phyloP scores from a whole-genome alignment of 306 rosid genomes.

The Citrullus mucosospermus region DNA sequence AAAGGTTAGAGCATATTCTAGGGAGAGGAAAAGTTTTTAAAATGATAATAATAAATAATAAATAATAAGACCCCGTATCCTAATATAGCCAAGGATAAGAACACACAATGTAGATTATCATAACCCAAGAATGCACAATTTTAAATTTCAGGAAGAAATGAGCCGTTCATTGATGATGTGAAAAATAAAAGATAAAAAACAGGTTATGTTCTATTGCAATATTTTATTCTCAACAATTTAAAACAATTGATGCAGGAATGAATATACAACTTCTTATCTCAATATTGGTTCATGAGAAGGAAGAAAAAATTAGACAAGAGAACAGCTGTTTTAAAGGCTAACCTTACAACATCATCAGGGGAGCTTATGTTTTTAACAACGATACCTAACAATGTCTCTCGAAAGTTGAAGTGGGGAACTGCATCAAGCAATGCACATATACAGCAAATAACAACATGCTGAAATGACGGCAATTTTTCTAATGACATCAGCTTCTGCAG shows the following conservation, averaged over 20 bases:
- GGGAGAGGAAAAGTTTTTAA: neutral
- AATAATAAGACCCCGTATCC: neutral
- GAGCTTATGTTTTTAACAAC: conserved; percentile 69
- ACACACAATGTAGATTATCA: neutral
- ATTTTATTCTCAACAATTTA: neutral
- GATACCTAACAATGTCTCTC: conserved; percentile 59
- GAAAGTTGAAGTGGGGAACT: conserved; percentile 79
- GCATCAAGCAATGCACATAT: conserved; percentile 77
- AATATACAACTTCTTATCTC: neutral
- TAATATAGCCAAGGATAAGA: neutral
- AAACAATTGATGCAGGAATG: neutral
- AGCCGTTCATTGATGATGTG: neutral
- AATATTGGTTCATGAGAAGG: neutral
- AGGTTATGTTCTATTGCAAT: neutral
- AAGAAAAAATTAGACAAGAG: neutral
- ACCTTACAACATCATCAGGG: conserved; percentile 62
- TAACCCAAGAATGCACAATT: neutral
- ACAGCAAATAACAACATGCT: conserved; percentile 63
- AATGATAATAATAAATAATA: too few relatives aligned
- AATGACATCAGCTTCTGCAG: conserved; percentile 63
- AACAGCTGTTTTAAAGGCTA: conserved; percentile 13
- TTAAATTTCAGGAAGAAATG: neutral
- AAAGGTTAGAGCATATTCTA: neutral
- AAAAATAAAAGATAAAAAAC: neutral
- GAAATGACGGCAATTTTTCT: conserved; percentile 47